Evolutionary conservation across 441 rosid genomes (phyloP).

Genomic region (Erysimum cheiri): DNA sequence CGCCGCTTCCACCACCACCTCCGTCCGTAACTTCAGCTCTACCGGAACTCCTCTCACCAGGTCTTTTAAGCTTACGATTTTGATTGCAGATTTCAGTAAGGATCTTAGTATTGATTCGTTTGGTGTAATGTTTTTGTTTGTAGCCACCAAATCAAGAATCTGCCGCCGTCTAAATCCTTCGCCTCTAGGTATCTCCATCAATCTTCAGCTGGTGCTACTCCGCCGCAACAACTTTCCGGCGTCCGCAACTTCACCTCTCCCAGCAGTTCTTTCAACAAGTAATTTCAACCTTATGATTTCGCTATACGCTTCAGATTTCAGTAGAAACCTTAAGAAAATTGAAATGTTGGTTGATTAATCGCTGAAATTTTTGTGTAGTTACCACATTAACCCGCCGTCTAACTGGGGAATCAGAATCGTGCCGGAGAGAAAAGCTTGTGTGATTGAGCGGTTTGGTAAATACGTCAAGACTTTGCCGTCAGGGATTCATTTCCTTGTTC

Average conservation of each 20-base stretch:
- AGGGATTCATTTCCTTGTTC: conserved; percentile 87
- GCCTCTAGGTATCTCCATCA: conserved; percentile 15
- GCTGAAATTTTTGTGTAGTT: conserved; percentile 42
- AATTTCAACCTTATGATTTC: not conserved
- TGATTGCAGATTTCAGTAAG: not conserved
- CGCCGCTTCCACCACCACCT: not conserved
- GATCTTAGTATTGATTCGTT: conserved; percentile 3
- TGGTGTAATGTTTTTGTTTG: not conserved
- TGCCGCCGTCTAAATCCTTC: conserved; percentile 26
- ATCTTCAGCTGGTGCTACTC: conserved; percentile 24
- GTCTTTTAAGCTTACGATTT: not conserved
- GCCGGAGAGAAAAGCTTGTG: conserved; percentile 86
- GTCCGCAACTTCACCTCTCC: conserved; percentile 39
- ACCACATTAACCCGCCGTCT: conserved; percentile 68
- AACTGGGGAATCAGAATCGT: conserved; percentile 91
- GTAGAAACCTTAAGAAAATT: not conserved
- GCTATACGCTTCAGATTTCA: not conserved
- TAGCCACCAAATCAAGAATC: conserved; percentile 66
- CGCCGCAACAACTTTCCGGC: not conserved
- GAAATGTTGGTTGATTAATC: no score
- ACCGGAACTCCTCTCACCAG: conserved; percentile 5
- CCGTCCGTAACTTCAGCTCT: conserved; percentile 9
- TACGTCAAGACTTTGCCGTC: conserved; percentile 79
- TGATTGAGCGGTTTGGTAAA: conserved; percentile 90
- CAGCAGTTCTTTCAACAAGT: conserved; percentile 40